phyloP scores from a whole-genome alignment of 1,139 yeast species.

The Suhomyces bribrorum region DNA sequence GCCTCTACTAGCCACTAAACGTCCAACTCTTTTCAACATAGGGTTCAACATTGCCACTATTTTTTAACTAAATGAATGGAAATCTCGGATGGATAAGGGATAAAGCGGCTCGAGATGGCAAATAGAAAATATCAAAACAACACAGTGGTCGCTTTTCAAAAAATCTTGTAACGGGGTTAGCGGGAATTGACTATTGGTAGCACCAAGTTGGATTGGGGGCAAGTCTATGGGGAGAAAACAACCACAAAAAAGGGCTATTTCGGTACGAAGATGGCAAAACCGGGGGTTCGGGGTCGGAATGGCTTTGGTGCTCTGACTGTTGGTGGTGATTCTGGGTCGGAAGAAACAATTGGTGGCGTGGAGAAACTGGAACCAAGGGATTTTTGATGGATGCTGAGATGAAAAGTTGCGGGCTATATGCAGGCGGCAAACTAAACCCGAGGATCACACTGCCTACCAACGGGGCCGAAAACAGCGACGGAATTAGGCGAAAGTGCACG shows the following conservation, averaged over 20 bases:
- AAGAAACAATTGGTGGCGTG: slow-evolving; percentile 1
- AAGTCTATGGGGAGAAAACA: not conserved
- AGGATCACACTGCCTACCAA: not conserved
- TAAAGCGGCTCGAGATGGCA: not conserved
- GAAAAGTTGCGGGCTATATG: slow-evolving; percentile 10
- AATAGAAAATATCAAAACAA: too few relatives aligned
- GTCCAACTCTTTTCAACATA: slow-evolving; percentile 10
- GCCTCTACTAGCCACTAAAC: slow-evolving; percentile 15
- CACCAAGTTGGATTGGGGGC: not conserved
- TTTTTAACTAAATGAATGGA: not conserved
- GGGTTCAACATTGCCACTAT: slow-evolving; percentile 8
- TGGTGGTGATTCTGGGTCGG: not conserved
- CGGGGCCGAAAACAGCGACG: too few relatives aligned
- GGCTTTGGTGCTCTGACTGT: too few relatives aligned
- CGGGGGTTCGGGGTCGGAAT: too few relatives aligned
- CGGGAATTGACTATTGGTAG: slow-evolving; percentile 1
- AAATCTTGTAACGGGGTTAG: not conserved
- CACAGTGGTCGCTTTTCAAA: not conserved
- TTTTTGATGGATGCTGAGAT: slow-evolving; percentile 4
- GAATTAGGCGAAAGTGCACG: too few relatives aligned
- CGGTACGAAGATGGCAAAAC: not conserved
- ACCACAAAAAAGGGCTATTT: not conserved
- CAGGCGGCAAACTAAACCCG: slow-evolving; percentile 1
- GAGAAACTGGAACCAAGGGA: slow-evolving; percentile 10
- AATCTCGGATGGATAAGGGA: not conserved